Conservation (phyloP, 2,329 filamentous ascomycete genomes). For the Sporothrix protearum region DNA sequence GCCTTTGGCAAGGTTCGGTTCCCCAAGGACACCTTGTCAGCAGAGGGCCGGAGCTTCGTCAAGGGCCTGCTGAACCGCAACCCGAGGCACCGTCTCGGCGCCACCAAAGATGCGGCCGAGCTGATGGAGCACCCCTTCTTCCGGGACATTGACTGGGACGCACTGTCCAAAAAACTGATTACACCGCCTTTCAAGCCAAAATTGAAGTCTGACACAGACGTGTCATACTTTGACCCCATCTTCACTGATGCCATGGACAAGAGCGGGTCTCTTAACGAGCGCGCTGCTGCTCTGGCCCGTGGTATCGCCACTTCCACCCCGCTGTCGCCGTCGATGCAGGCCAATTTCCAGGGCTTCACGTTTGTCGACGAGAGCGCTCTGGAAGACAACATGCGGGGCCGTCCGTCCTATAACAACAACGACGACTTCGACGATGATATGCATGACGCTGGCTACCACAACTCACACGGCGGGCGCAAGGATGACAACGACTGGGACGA, state of each 20-base stretch:
- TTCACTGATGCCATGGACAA: conserved; percentile 93
- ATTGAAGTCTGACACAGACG: conserved; percentile 90
- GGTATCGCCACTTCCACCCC: conserved; percentile 88
- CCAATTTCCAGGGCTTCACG: conserved; percentile 97
- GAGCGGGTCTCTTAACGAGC: conserved; percentile 83
- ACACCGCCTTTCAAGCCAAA: conserved; percentile 97
- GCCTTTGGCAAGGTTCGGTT: conserved; percentile 98
- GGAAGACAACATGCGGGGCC: conserved; percentile 72
- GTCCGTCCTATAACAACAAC: conserved; percentile 39
- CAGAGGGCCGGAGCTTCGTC: conserved; percentile 95
- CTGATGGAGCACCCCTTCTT: conserved; percentile 95
- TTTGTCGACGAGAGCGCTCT: conserved; percentile 98
- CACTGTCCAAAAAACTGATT: conserved; percentile 82
- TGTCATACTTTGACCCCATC: conserved; percentile 97
- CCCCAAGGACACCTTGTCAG: conserved; percentile 87
- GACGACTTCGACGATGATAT: conserved; percentile 56
- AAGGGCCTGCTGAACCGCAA: conserved; percentile 97
- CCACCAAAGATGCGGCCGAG: conserved; percentile 86
- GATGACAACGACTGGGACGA: conserved; percentile 58
- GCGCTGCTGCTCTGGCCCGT: conserved; percentile 78
- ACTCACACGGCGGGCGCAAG: conserved; percentile 25
- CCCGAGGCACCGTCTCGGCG: conserved; percentile 89
- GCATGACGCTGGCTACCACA: conserved; percentile 51
- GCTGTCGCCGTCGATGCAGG: conserved; percentile 90
- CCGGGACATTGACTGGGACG: conserved; percentile 86